phyloP scores from a whole-genome alignment of 441 rosid species.

The Pelargonium citronellum region DNA sequence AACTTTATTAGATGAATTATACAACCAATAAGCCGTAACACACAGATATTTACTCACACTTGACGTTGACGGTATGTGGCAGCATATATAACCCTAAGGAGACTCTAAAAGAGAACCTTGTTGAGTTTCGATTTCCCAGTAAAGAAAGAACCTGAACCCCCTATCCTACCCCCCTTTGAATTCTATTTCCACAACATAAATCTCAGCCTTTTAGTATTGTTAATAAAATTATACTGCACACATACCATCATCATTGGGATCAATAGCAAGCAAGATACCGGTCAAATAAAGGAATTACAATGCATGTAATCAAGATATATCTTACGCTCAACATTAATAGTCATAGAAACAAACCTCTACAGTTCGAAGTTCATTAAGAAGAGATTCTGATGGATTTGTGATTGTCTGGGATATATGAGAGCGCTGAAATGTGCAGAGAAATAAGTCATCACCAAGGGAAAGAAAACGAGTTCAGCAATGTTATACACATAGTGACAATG shows the following conservation, averaged over 20 bases:
- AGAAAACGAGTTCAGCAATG: background rate
- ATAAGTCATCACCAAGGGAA: slow-evolving; percentile 13
- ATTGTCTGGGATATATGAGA: slow-evolving; percentile 59
- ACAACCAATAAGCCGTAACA: background rate
- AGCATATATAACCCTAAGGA: background rate
- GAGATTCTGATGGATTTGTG: slow-evolving; percentile 68
- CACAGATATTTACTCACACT: background rate
- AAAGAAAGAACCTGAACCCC: too few relatives aligned
- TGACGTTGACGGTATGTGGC: background rate
- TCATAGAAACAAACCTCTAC: slow-evolving; percentile 55
- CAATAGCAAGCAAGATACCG: background rate
- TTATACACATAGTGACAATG: slow-evolving; percentile 10
- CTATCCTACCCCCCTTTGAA: too few relatives aligned
- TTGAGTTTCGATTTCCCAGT: too few relatives aligned
- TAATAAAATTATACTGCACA: background rate
- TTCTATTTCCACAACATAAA: background rate
- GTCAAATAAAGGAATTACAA: background rate
- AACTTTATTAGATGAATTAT: background rate
- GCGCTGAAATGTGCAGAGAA: slow-evolving; percentile 41
- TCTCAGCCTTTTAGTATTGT: too few relatives aligned
- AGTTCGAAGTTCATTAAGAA: slow-evolving; percentile 70
- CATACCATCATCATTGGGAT: background rate
- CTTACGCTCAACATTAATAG: background rate
- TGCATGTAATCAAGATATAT: background rate
- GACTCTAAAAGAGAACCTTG: too few relatives aligned